Evolutionary conservation across 345 rosid genomes (phyloP).

Genomic region (Hypericum perforatum): DNA sequence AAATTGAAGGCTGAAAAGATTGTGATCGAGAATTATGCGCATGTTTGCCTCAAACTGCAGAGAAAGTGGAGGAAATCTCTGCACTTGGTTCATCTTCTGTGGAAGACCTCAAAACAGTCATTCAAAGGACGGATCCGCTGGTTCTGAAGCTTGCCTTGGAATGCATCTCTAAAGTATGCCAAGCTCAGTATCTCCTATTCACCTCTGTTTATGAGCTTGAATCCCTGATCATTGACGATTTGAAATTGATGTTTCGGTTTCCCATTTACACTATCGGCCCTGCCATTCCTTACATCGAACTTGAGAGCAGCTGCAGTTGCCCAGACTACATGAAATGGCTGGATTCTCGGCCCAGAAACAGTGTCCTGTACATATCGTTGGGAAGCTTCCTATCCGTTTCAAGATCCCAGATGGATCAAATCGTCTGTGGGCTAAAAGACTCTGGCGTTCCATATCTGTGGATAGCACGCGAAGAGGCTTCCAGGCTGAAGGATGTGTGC

Average conservation of each 20-base stretch:
- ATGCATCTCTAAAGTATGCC: constrained; percentile 27
- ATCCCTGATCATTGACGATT: background rate
- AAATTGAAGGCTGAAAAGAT: no score
- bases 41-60: background rate
- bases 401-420: constrained; percentile 14
- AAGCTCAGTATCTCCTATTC: constrained; percentile 49
- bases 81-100: constrained; percentile 7
- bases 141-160: constrained; percentile 28
- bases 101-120: constrained; percentile 28
- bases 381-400: constrained; percentile 16
- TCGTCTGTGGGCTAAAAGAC: constrained; percentile 6
- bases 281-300: constrained; percentile 3
- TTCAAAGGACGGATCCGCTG: constrained; percentile 10
- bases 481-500: constrained; percentile 1
- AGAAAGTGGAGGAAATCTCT: background rate
- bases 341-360: constrained; percentile 7
- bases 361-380: constrained; percentile 13
- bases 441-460: constrained; percentile 10
- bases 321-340: constrained; percentile 12
- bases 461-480: constrained; percentile 11
- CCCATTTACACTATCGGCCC: constrained; percentile 11
- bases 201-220: constrained; percentile 22
- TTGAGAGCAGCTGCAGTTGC: background rate
- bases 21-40: background rate
- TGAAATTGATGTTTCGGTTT: background rate